Percentiles rank a stretch among this genome's conserved stretches.
Conservation (phyloP, 2,329 filamentous ascomycete species). For the Verticillium alfalfae region DNA sequence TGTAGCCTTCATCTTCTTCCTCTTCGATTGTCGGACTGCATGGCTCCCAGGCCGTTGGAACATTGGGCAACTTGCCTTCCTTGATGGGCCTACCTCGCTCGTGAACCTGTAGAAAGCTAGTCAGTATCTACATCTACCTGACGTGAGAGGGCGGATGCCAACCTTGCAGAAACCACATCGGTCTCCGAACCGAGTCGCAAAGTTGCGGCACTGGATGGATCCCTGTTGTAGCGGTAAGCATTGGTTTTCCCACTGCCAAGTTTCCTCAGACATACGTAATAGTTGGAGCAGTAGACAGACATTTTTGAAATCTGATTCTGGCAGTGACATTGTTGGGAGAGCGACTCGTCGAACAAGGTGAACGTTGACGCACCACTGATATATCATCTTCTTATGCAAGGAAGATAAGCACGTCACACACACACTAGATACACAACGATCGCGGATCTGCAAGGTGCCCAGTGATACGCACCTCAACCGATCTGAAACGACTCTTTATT, state of each 20-base stretch:
- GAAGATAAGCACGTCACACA: background rate
- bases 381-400: background rate
- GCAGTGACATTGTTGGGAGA: too few relatives aligned
- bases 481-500: background rate
- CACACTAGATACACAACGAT: background rate
- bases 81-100: background rate
- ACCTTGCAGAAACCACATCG: slow-evolving; percentile 21
- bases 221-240: slow-evolving; percentile 13
- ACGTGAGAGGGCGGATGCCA: background rate
- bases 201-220: slow-evolving; percentile 24
- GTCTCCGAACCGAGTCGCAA: slow-evolving; percentile 21
- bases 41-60: background rate
- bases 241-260: background rate
- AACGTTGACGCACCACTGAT: slow-evolving; percentile 2
- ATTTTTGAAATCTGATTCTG: slow-evolving; percentile 10
- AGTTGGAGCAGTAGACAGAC: slow-evolving; percentile 25
- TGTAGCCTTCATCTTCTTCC: background rate
- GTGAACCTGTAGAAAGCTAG: background rate
- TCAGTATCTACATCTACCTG: background rate
- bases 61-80: background rate
- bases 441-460: background rate
- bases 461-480: background rate
- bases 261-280: slow-evolving; percentile 15
- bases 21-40: background rate
- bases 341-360: too few relatives aligned